Evolutionary conservation across 257 asterid species (phyloP).

Genomic region (Capsicum rhomboideum): DNA sequence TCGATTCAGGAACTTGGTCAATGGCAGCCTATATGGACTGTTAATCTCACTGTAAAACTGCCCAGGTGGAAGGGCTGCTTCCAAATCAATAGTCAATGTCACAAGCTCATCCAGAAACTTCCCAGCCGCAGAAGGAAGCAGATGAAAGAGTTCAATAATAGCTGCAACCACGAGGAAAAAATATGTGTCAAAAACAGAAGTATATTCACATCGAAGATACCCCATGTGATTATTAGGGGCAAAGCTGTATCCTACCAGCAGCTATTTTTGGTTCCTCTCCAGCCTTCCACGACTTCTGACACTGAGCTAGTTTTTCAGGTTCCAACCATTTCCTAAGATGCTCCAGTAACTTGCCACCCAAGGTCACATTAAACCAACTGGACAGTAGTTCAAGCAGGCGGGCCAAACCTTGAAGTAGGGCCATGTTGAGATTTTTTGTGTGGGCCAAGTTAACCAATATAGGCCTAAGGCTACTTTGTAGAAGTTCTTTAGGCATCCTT

Average conservation of each 20-base stretch:
- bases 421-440: conserved; percentile 98
- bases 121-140: conserved; percentile 98
- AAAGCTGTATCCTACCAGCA: conserved; percentile 55
- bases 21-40: conserved; percentile 96
- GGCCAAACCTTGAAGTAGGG: conserved; percentile 97
- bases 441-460: conserved; percentile 93
- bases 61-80: conserved; percentile 94
- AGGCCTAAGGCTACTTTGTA: conserved; percentile 98
- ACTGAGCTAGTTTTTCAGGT: conserved; percentile 91
- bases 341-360: conserved; percentile 97
- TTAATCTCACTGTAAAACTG: conserved; percentile 96
- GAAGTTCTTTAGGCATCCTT: conserved; percentile 98
- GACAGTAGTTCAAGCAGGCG: conserved; percentile 96
- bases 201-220: neutral
- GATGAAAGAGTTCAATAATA: conserved; percentile 94
- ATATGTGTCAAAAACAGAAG: neutral
- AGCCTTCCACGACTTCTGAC: conserved; percentile 99
- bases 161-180: conserved; percentile 50
- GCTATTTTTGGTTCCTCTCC: conserved; percentile 99
- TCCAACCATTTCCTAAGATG: conserved; percentile 99
- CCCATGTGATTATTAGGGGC: neutral
- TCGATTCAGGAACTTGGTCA: conserved; percentile 90
- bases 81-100: conserved; percentile 92
- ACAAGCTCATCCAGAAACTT: conserved; percentile 97
- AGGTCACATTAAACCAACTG: conserved; percentile 96